Conservation (phyloP, 331 rosid genomes). For the Prunus yedoensis region DNA sequence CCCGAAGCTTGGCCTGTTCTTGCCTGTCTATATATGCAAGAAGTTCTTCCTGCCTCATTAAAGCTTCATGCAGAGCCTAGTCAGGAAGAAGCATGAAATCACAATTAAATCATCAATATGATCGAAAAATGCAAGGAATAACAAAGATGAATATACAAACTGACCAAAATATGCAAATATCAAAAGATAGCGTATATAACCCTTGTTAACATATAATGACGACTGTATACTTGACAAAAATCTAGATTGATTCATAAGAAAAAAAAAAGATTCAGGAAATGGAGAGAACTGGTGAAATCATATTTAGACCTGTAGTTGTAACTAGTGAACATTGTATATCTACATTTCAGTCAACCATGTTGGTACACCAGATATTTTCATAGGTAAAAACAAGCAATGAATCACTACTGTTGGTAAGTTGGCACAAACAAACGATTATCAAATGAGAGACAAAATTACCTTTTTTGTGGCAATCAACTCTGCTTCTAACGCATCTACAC, state of each 20-base stretch:
- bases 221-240: no score
- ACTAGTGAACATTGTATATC: not conserved
- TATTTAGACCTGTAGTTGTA: no score
- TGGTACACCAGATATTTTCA: not conserved
- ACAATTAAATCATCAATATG: not conserved
- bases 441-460: slow-evolving; percentile 35
- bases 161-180: not conserved
- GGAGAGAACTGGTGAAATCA: no score
- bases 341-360: not conserved
- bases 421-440: not conserved
- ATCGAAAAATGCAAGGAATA: not conserved
- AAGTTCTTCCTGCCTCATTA: slow-evolving; percentile 87
- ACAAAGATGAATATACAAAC: not conserved
- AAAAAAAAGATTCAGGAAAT: not conserved
- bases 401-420: not conserved
- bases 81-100: slow-evolving; percentile 19
- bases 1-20: slow-evolving; percentile 54
- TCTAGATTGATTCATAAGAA: not conserved
- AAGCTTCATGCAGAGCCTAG: slow-evolving; percentile 75
- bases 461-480: slow-evolving; percentile 82
- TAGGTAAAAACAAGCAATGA: not conserved
- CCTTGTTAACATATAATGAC: no score
- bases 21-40: slow-evolving; percentile 68
- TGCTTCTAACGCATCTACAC: slow-evolving; percentile 86
- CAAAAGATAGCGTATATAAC: not conserved